Percentiles rank a stretch among this genome's conserved stretches.
Evolutionary conservation across 2,329 filamentous ascomycete species (phyloP).

Genomic region (Epichloe hybrida): DNA sequence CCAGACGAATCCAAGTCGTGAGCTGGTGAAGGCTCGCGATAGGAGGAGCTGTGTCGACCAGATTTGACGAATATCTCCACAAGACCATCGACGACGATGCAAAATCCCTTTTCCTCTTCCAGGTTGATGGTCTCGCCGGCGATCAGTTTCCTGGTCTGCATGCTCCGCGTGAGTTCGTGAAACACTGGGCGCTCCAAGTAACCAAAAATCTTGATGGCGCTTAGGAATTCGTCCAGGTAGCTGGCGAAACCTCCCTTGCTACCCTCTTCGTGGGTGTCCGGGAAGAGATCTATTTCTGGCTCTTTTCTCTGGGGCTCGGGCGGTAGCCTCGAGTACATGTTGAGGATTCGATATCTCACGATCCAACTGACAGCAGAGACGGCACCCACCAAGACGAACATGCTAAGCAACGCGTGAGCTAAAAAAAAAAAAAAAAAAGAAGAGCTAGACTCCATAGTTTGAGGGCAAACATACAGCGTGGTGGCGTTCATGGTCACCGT

Average conservation of each 20-base stretch:
- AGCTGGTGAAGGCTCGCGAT: conserved; percentile 15
- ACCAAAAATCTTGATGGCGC: conserved; percentile 97
- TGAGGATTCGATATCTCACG: conserved; percentile 86
- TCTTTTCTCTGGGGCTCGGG: conserved; percentile 94
- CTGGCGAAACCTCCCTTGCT: conserved; percentile 86
- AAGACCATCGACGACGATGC: conserved; percentile 86
- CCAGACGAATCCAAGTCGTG: conserved; percentile 31
- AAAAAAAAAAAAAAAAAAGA: neutral
- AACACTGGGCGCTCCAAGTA: conserved; percentile 95
- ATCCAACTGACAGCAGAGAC: conserved; percentile 87
- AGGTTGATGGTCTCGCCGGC: conserved; percentile 89
- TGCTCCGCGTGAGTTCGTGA: conserved; percentile 90
- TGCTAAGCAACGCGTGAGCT: conserved; percentile 28
- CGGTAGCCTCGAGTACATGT: conserved; percentile 89
- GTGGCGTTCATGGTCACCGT: conserved; percentile 99
- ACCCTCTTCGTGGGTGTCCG: conserved; percentile 80
- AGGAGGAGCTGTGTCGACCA: conserved; percentile 23
- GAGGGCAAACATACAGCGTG: conserved; percentile 52
- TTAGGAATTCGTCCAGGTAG: conserved; percentile 94
- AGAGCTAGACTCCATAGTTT: neutral
- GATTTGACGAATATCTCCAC: conserved; percentile 99
- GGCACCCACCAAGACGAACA: conserved; percentile 63
- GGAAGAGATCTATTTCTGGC: conserved; percentile 87
- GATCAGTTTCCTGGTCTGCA: conserved; percentile 95
- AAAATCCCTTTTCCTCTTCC: conserved; percentile 97